phyloP scores from a whole-genome alignment of 441 rosid species.

The Jatropha podagrica region DNA sequence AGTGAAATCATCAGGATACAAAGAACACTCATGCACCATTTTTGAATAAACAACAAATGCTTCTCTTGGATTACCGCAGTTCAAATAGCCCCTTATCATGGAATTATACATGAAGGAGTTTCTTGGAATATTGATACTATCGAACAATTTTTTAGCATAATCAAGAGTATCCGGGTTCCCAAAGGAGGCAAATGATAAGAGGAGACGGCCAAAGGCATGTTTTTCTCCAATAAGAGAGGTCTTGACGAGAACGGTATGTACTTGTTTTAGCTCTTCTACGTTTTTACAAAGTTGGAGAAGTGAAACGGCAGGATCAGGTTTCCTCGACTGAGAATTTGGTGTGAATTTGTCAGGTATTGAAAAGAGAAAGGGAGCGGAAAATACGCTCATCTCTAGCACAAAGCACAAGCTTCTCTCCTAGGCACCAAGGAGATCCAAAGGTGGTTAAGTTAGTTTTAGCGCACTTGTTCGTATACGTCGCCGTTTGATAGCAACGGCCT shows the following conservation, averaged over 20 bases:
- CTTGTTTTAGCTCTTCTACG: slow-evolving; percentile 20
- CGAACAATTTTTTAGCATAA: slow-evolving; percentile 24
- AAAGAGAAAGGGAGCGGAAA: slow-evolving; percentile 10
- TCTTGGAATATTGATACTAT: slow-evolving; percentile 6
- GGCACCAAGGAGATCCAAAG: neutral
- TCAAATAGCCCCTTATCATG: slow-evolving; percentile 23
- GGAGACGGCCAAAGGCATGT: slow-evolving; percentile 27
- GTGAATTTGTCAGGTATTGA: slow-evolving; percentile 14
- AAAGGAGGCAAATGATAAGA: slow-evolving; percentile 22
- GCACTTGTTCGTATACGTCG: too few relatives aligned
- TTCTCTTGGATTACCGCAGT: slow-evolving; percentile 15
- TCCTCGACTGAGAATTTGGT: neutral
- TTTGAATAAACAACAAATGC: slow-evolving; percentile 21
- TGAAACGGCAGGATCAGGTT: slow-evolving; percentile 22
- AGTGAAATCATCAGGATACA: slow-evolving; percentile 24
- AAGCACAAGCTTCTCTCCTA: neutral
- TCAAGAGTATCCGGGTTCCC: slow-evolving; percentile 6
- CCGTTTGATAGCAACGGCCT: too few relatives aligned
- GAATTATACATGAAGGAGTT: slow-evolving; percentile 25
- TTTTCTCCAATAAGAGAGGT: slow-evolving; percentile 27
- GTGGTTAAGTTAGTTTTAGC: neutral
- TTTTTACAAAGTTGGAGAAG: slow-evolving; percentile 20
- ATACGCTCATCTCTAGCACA: slow-evolving; percentile 13
- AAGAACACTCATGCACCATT: slow-evolving; percentile 13
- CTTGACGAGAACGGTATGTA: slow-evolving; percentile 24